phyloP scores from a whole-genome alignment of 495 filamentous ascomycete species.

The Hypoxylon rickii region DNA sequence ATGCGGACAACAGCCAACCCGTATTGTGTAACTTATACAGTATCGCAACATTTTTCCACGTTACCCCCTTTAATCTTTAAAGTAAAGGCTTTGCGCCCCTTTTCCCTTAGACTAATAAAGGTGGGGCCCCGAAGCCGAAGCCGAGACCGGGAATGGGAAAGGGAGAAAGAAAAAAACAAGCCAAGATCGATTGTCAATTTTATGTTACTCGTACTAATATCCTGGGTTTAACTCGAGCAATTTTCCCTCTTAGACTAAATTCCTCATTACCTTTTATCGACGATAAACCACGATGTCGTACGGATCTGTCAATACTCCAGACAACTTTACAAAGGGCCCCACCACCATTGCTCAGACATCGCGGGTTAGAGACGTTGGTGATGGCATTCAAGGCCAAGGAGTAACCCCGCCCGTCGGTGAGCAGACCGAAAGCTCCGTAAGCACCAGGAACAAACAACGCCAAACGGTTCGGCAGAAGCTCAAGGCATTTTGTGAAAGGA shows the following conservation, averaged over 20 bases:
- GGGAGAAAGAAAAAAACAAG: slow-evolving; percentile 1
- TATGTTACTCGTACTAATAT: too few species aligned
- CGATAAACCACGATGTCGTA: slow-evolving; percentile 24
- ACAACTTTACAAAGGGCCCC: not conserved
- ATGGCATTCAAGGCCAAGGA: slow-evolving; percentile 1
- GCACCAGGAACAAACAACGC: not conserved
- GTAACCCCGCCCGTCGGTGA: slow-evolving; percentile 1
- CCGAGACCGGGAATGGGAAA: slow-evolving; percentile 27
- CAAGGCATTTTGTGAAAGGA: slow-evolving; percentile 42
- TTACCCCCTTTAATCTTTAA: too few species aligned
- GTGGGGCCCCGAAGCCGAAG: slow-evolving; percentile 16
- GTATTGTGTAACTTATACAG: too few species aligned
- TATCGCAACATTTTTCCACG: too few species aligned
- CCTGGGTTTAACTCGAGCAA: too few species aligned
- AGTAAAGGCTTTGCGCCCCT: not conserved
- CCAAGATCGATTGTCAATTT: too few species aligned
- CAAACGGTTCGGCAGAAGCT: slow-evolving; percentile 7
- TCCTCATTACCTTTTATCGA: not conserved
- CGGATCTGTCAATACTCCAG: slow-evolving; percentile 9
- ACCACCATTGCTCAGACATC: slow-evolving; percentile 2
- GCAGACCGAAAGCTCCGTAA: not conserved
- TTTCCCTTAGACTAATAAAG: not conserved
- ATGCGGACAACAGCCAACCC: too few species aligned
- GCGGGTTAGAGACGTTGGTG: slow-evolving; percentile 1
- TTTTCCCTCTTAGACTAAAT: too few species aligned